Base-by-base conservation (phyloP, 176 grass and related monocot species). In the Thinopyrum elongatum region DNA sequence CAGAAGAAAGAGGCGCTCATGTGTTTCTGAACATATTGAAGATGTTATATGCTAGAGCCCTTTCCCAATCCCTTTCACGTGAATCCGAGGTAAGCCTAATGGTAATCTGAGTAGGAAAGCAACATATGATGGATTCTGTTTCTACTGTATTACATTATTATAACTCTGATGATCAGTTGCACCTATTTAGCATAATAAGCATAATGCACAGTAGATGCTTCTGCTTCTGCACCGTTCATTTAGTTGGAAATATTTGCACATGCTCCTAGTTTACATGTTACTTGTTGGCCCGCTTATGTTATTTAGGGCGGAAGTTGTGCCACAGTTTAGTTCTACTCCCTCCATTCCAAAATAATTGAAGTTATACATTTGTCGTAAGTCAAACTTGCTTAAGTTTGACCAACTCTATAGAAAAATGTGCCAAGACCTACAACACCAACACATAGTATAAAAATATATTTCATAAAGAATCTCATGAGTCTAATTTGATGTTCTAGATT, bases 41-140 rank as follows among this genome's bases (percentile, higher is more conserved):
- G 82, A 86, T 83, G 80, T 84, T 95, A 80, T 91, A 95, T 76
- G 61, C 65, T 19, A 74, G 21, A 65, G 80, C 88, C 88, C 58
- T 98, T 81, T 41, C 59, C 30, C 86, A 88, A n/a, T 93, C 93
- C 85, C 89, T 90, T 79, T 79, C 86, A 87, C 72, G 65, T 88
- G 95, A 98, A 85, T 95, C 74, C 4, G 95, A 95, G 95, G 95
- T 98, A 95, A 78, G 39, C 84, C 65, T 68, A 53, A 73, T 87
- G 65, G 30, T 73, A 7, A 68, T 87, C 33, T 87, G 28, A 38
- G 46, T 16, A 69, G 44, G 34, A 76, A 49, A 75, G 38, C 17
- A 87, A 17, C 25, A 26, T 25, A 39, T 42, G 77, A 58, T 85
- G 38, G 57, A 74, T 69, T 76, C 26, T 76, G 8, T 85, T 74